These are phyloP conservation scores for Acarospora socialis DNA, from an alignment of 2,329 filamentous ascomycete genomes.

Conservation along the genomic window DNA sequence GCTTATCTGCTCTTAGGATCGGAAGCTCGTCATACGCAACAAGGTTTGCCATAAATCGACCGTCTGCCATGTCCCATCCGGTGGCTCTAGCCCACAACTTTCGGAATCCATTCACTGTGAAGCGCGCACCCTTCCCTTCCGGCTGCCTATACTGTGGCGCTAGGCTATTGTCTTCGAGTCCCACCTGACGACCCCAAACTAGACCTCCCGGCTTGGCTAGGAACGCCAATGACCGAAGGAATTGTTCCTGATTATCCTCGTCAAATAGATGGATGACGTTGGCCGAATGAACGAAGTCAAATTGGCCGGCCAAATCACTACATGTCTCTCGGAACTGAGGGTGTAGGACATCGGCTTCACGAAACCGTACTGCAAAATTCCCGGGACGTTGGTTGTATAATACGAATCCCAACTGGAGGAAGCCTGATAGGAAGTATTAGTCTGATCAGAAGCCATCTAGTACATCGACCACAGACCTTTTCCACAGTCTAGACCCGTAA, in stretches of 20 bases:
- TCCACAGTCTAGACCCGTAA: not conserved
- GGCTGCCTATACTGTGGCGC: no score
- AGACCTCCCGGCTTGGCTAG: not conserved
- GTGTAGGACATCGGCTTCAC: not conserved
- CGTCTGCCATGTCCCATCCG: not conserved
- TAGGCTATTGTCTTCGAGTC: not conserved
- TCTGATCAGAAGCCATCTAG: not conserved
- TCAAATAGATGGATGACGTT: constrained; percentile 1
- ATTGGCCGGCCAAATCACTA: not conserved
- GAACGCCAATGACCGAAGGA: not conserved
- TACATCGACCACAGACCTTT: not conserved
- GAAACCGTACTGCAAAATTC: not conserved
- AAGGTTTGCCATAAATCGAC: not conserved
- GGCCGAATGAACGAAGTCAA: not conserved
- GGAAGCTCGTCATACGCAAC: not conserved
- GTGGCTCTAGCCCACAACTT: not conserved
- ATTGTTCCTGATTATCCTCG: not conserved
- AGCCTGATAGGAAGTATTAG: not conserved
- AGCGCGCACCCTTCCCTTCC: not conserved
- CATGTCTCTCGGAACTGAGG: not conserved
- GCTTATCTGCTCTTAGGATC: not conserved
- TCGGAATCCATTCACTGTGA: not conserved
- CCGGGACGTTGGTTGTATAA: not conserved
- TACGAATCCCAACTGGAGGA: not conserved
- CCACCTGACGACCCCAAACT: not conserved